Conservation (phyloP, 148 eudicot genomes). For the Pharnaceum exiguum region DNA sequence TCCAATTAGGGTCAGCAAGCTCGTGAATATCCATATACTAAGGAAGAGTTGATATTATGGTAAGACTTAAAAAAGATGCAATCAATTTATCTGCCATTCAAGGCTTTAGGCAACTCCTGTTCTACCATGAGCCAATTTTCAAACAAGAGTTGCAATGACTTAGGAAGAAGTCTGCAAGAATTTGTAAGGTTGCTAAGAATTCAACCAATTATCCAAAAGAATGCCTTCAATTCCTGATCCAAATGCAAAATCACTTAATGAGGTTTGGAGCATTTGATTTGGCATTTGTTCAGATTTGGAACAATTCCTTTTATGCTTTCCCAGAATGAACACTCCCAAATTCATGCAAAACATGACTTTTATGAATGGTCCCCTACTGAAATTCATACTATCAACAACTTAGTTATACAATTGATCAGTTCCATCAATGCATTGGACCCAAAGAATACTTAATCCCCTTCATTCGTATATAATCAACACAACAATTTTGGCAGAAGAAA, state of each 20-base stretch:
- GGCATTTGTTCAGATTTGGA: constrained; percentile 5
- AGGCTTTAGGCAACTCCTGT: too few relatives aligned
- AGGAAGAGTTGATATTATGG: too few relatives aligned
- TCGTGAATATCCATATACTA: too few relatives aligned
- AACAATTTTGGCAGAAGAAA: not conserved
- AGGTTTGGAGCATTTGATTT: constrained; percentile 7
- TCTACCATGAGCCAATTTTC: too few relatives aligned
- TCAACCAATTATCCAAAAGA: too few relatives aligned
- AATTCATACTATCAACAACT: not conserved
- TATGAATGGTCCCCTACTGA: constrained; percentile 21
- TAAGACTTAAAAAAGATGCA: too few relatives aligned
- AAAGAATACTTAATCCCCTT: not conserved
- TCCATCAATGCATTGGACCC: constrained; percentile 14
- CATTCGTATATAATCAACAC: not conserved
- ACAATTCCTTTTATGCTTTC: constrained; percentile 1
- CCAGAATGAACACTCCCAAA: constrained; percentile 9
- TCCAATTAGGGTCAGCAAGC: too few relatives aligned
- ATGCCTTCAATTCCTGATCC: constrained; percentile 1
- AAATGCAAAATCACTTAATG: not conserved
- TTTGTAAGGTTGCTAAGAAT: too few relatives aligned
- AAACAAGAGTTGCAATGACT: too few relatives aligned
- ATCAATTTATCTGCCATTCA: too few relatives aligned
- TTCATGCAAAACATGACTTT: constrained; percentile 8
- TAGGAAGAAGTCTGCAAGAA: too few relatives aligned
- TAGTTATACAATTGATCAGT: not conserved